Evolutionary conservation across 2,329 filamentous ascomycete genomes (phyloP).

Genomic region (Amauroascus niger): DNA sequence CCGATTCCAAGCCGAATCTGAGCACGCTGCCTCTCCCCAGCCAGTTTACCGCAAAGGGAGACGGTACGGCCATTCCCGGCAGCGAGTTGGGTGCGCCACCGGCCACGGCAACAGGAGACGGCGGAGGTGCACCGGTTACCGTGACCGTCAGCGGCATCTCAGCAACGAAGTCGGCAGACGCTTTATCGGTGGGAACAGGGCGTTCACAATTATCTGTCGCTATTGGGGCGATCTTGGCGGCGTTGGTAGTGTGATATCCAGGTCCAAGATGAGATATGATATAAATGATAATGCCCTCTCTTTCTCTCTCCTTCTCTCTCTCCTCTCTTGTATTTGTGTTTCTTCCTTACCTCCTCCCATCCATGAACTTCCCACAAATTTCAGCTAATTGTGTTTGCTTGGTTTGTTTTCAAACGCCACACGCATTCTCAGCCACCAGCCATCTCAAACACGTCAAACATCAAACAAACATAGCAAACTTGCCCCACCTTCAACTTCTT

Average conservation of each 20-base stretch:
- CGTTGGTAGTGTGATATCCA: background rate
- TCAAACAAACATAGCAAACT: too few species aligned
- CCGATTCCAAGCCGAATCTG: slow-evolving; percentile 36
- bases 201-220: background rate
- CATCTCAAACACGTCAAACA: too few species aligned
- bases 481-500: too few species aligned
- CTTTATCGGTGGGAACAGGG: background rate
- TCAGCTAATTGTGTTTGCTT: too few species aligned
- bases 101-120: slow-evolving; percentile 8
- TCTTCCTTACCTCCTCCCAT: too few species aligned
- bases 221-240: background rate
- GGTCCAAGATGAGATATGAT: too few species aligned
- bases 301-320: too few species aligned
- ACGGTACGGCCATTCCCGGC: slow-evolving; percentile 40
- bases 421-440: too few species aligned
- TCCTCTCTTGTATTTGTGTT: too few species aligned
- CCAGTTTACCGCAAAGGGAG: slow-evolving; percentile 35
- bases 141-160: background rate
- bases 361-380: too few species aligned
- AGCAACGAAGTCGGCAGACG: background rate
- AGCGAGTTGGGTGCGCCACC: slow-evolving; percentile 31
- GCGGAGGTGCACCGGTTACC: slow-evolving; percentile 7
- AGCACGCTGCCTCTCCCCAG: slow-evolving; percentile 11
- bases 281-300: too few species aligned
- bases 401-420: too few species aligned